Evolutionary conservation across 495 filamentous ascomycete genomes (phyloP), one percentile per base, ranked within the genome.

Genomic region (Cetradonia linearis): DNA sequence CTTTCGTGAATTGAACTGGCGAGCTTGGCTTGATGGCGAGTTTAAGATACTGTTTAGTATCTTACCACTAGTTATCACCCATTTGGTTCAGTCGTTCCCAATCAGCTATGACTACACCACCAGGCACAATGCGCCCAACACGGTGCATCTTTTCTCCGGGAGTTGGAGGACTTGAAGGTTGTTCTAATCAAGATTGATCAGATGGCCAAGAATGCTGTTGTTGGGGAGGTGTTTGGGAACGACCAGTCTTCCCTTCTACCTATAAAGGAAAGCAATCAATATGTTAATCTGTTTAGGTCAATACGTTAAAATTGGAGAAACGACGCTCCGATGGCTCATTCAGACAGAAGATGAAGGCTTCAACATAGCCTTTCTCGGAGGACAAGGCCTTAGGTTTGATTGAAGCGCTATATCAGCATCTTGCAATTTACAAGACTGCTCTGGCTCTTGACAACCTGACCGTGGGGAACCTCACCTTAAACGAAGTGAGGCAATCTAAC

Each of bases 81-180:
- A n/a, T n/a, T n/a, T n/a, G n/a, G n/a, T 59, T 20, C 42, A 59
- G 20, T 28, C 49, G 16, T 36, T 37, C 33, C 25, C 30, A 14
- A 59, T 59, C 44, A 59, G 56, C 56, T 48, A 48, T 9, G 31
- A 59, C 20, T 59, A 59, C 13, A 50, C 49, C 42, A 28, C 23
- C 23, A 40, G 28, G 20, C 28, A 47, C 30, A 33, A 59, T 38
- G 56, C 56, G n/a, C n/a, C 42, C 2, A 25, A 23, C 36, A 48
- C 42, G 33, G 44, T 34, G 11, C 56, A 31, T 10, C 56, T 1
- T 59, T 59, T 7, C 30, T 59, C 0, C 16, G 13, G 3, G 56
- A 59, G 28, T 20, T 59, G 20, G 44, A 50, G 14, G n/a, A 37
- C 10, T 50, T 49, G 30, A 25, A 59, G 23, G 20, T 16, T 5